Conservation (phyloP, 805 yeast genomes). For the Candida sakaeoensis region DNA sequence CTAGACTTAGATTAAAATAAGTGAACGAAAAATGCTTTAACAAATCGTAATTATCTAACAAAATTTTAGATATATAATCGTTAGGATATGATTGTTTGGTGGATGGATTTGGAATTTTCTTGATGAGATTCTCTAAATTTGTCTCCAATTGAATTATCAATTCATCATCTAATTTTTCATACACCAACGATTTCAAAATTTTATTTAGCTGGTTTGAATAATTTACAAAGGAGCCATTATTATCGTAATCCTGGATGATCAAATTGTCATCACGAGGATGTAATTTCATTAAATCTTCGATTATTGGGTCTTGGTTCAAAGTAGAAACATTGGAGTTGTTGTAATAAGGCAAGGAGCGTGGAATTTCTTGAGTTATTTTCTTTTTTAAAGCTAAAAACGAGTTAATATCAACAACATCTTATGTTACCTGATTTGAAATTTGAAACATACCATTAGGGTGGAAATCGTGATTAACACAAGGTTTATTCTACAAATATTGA, state of each 20-base stretch:
- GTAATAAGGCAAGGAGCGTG: constrained; percentile 15
- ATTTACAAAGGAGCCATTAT: constrained; percentile 8
- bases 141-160: constrained; percentile 27
- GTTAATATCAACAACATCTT: constrained; percentile 12
- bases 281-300: constrained; percentile 28
- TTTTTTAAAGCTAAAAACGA: constrained; percentile 14
- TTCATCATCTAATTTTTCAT: constrained; percentile 26
- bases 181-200: constrained; percentile 24
- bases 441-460: constrained; percentile 17
- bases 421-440: no score
- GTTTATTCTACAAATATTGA: not conserved
- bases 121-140: constrained; percentile 22
- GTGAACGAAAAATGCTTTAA: constrained; percentile 27
- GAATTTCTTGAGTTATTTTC: constrained; percentile 13
- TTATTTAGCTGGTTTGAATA: constrained; percentile 32
- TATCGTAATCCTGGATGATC: constrained; percentile 5
- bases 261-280: constrained; percentile 20
- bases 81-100: constrained; percentile 25
- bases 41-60: constrained; percentile 35
- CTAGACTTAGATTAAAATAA: constrained; percentile 36
- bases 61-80: constrained; percentile 30
- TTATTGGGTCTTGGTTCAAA: constrained; percentile 27
- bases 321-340: constrained; percentile 7
- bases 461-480: constrained; percentile 7
- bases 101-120: constrained; percentile 19